Evolutionary conservation across 1,139 yeast species (phyloP).

Genomic region (Scheffersomyces titani): DNA sequence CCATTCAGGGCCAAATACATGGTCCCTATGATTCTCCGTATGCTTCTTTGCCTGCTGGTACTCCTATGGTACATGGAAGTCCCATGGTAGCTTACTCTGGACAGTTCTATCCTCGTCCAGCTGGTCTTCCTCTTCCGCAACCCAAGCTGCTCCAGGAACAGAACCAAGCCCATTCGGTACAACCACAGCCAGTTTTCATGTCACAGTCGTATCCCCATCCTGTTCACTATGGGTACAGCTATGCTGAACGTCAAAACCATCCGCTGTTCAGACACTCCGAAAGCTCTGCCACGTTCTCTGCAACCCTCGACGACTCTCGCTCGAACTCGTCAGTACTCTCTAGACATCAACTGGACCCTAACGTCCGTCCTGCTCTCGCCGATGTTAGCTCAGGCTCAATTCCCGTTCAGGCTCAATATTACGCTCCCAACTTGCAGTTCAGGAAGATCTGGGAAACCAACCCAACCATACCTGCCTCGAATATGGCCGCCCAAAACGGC

Average conservation of each 20-base stretch:
- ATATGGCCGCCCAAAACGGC: conserved; percentile 8
- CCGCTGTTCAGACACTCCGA: not conserved
- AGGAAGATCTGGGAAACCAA: conserved; percentile 41
- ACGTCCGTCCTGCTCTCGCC: not conserved
- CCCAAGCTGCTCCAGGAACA: conserved; percentile 5
- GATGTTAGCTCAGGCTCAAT: not conserved
- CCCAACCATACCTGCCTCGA: conserved; percentile 6
- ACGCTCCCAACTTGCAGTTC: conserved; percentile 35
- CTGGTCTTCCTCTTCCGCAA: conserved; percentile 2
- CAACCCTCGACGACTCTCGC: not conserved
- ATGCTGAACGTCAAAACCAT: not conserved
- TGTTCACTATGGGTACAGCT: not conserved
- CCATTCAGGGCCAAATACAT: not conserved
- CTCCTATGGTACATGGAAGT: not conserved
- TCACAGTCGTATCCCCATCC: conserved; percentile 3
- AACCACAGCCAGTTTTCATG: conserved; percentile 1
- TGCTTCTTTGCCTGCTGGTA: not conserved
- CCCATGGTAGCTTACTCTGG: not conserved
- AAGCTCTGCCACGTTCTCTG: not conserved
- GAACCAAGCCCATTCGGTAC: conserved; percentile 1
- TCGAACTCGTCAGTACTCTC: not conserved
- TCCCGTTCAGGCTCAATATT: conserved; percentile 16
- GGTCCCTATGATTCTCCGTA: not conserved
- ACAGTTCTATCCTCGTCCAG: not conserved
- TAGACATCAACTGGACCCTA: not conserved